A percentile compares a stretch with the other conserved stretches of the same genome.
phyloP scores from a whole-genome alignment of 106 monocot genomes.

The Allium fistulosum region DNA sequence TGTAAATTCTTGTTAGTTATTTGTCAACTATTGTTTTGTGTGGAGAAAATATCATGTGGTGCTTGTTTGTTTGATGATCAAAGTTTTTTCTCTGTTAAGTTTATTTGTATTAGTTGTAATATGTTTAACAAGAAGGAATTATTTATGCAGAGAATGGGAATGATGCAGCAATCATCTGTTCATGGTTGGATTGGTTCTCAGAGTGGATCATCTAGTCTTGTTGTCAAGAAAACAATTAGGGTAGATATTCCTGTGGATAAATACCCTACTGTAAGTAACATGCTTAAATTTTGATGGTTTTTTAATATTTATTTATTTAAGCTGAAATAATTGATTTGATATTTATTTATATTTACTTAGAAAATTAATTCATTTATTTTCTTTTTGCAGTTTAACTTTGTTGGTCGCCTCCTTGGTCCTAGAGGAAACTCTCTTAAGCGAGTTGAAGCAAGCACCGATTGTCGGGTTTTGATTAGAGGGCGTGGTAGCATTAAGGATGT shows the following conservation, averaged over 20 bases:
- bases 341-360: too few relatives aligned
- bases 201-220: constrained; percentile 45
- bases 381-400: constrained; percentile 63
- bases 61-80: background rate
- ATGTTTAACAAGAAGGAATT: background rate
- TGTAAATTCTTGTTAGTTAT: background rate
- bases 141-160: constrained; percentile 42
- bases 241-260: constrained; percentile 77
- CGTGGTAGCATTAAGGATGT: constrained; percentile 76
- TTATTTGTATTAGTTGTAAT: background rate
- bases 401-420: constrained; percentile 73
- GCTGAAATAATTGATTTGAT: too few relatives aligned
- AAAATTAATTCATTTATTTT: background rate
- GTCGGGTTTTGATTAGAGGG: constrained; percentile 73
- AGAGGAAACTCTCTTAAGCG: constrained; percentile 72
- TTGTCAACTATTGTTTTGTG: background rate
- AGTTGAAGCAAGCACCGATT: constrained; percentile 63
- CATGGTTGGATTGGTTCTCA: constrained; percentile 59
- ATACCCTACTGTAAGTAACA: constrained; percentile 49
- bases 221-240: constrained; percentile 68
- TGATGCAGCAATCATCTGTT: constrained; percentile 29
- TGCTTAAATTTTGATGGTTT: background rate
- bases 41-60: background rate
- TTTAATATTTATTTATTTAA: background rate
- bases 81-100: background rate